phyloP scores from a whole-genome alignment of 2,329 filamentous ascomycete genomes.

The Diplodia intermedia region DNA sequence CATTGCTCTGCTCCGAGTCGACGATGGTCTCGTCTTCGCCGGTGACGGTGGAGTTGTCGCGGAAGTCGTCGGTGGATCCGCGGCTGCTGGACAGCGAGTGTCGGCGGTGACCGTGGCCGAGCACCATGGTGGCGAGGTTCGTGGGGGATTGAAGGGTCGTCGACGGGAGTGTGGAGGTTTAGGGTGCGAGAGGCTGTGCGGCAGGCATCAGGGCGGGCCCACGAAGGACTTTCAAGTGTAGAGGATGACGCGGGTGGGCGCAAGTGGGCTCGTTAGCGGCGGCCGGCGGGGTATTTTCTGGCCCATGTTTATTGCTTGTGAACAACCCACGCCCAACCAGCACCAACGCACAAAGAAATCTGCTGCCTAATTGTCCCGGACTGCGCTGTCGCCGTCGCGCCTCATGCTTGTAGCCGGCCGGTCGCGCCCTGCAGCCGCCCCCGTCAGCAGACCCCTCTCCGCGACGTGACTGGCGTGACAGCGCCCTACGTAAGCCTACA shows the following conservation, averaged over 20 bases:
- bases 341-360: conserved; percentile 23
- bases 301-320: conserved; percentile 26
- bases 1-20: conserved; percentile 92
- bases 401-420: background rate
- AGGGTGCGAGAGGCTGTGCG: conserved; percentile 26
- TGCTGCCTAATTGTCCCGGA: conserved; percentile 4
- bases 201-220: conserved; percentile 31
- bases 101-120: conserved; percentile 58
- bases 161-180: conserved; percentile 22
- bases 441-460: background rate
- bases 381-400: background rate
- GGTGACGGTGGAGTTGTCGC: conserved; percentile 46
- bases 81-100: conserved; percentile 52
- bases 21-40: conserved; percentile 77
- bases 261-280: conserved; percentile 29
- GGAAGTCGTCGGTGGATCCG: conserved; percentile 50
- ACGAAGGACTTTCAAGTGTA: conserved; percentile 31
- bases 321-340: conserved; percentile 15
- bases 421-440: conserved; percentile 4
- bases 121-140: conserved; percentile 51
- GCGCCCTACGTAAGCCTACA: conserved; percentile 24
- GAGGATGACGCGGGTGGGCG: conserved; percentile 31
- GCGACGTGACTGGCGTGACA: background rate
- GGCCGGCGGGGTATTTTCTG: conserved; percentile 27
- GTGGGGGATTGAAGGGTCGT: background rate